Evolutionary conservation across 768 basidiomycete species (phyloP).

Genomic region (Neoboletus brunneissimus): DNA sequence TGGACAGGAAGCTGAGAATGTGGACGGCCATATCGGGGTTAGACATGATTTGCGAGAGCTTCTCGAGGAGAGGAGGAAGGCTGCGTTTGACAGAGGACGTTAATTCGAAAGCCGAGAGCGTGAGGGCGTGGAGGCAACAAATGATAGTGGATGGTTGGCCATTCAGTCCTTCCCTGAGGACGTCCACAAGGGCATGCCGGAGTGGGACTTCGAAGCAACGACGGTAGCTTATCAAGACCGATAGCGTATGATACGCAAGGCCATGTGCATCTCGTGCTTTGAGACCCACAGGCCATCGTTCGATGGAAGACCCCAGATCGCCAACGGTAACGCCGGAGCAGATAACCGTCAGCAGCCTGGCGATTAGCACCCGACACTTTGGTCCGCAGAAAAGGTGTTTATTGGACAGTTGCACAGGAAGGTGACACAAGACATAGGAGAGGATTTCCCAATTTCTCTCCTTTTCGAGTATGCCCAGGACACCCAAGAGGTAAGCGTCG

Average conservation of each 20-base stretch:
- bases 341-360: constrained; percentile 60
- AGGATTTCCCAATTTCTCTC: constrained; percentile 92
- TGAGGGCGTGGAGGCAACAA: constrained; percentile 85
- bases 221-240: constrained; percentile 85
- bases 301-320: constrained; percentile 53
- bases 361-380: constrained; percentile 60
- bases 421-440: constrained; percentile 86
- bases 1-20: constrained; percentile 86
- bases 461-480: constrained; percentile 64
- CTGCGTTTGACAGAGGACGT: constrained; percentile 76
- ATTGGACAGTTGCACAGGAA: constrained; percentile 89
- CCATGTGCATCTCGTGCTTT: constrained; percentile 84
- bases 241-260: constrained; percentile 81
- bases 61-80: constrained; percentile 77
- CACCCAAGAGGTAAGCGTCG: constrained; percentile 63
- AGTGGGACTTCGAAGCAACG: constrained; percentile 68
- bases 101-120: constrained; percentile 85
- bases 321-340: constrained; percentile 63
- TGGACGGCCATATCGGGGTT: constrained; percentile 93
- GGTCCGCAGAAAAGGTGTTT: constrained; percentile 97
- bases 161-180: constrained; percentile 65
- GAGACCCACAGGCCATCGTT: constrained; percentile 56
- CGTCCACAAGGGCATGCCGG: constrained; percentile 69
- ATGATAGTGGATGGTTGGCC: constrained; percentile 76
- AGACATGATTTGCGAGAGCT: constrained; percentile 91